These are phyloP conservation scores for Dioscorea alata DNA, from an alignment of 106 monocot species.

Conservation along the genomic window DNA sequence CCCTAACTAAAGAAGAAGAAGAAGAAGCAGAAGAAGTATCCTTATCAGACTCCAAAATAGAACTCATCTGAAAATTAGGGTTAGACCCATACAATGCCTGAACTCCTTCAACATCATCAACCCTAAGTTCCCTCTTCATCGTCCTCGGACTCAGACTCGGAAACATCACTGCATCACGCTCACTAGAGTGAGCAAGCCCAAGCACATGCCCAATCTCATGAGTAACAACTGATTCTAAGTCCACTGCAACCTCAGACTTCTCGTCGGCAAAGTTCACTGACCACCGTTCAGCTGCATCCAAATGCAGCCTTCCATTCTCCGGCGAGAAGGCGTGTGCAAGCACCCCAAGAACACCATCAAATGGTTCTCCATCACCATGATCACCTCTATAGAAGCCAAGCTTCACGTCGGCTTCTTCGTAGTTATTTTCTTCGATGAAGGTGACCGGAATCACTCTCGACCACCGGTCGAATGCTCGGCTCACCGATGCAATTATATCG, in stretches of 20 bases:
- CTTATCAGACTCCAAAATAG: constrained; percentile 48
- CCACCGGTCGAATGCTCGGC: constrained; percentile 77
- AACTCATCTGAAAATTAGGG: constrained; percentile 58
- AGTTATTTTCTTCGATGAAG: constrained; percentile 38
- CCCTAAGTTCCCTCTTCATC: constrained; percentile 51
- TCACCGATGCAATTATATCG: constrained; percentile 32
- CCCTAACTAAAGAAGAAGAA: constrained; percentile 11
- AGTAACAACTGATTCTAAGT: constrained; percentile 88
- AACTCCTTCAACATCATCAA: constrained; percentile 73
- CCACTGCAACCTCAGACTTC: constrained; percentile 43
- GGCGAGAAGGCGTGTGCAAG: constrained; percentile 96
- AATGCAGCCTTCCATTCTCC: constrained; percentile 73
- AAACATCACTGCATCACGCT: constrained; percentile 76
- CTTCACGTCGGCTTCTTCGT: constrained; percentile 55
- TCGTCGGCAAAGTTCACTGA: constrained; percentile 57
- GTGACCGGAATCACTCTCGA: constrained; percentile 60
- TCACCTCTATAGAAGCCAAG: constrained; percentile 71
- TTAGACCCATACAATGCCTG: constrained; percentile 87
- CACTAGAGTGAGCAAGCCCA: constrained; percentile 70
- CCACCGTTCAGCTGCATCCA: constrained; percentile 86
- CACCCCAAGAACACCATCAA: constrained; percentile 80
- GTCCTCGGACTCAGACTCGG: constrained; percentile 66
- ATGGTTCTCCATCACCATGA: constrained; percentile 91
- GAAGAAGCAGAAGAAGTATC: constrained; percentile 19
- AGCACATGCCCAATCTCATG: constrained; percentile 97